Percentiles rank a stretch among this genome's conserved stretches.
These are phyloP conservation scores for Nakazawaea siamensis DNA, from an alignment of 805 yeast species.

Conservation along the genomic window DNA sequence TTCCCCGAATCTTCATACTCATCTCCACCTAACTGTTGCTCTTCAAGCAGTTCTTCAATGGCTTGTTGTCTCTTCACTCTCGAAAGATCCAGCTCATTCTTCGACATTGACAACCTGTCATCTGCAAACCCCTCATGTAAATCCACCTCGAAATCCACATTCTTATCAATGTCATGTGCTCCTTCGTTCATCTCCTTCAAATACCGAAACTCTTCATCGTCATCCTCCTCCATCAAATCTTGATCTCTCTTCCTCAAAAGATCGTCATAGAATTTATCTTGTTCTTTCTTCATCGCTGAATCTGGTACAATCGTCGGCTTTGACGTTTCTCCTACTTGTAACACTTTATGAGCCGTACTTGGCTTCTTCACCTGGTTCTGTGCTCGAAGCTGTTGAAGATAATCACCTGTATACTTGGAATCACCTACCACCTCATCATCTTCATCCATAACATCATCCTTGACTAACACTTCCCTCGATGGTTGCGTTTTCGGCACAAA, in stretches of 20 bases:
- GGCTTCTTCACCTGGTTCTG: too few species aligned
- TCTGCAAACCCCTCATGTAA: constrained; percentile 17
- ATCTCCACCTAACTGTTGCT: constrained; percentile 24
- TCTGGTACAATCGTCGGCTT: constrained; percentile 13
- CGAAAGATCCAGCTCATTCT: constrained; percentile 20
- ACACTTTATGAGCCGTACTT: constrained; percentile 1
- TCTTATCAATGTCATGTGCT: constrained; percentile 8
- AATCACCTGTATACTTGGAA: too few species aligned
- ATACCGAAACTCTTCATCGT: constrained; percentile 12
- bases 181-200: constrained; percentile 3
- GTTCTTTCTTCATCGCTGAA: constrained; percentile 16
- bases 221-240: constrained; percentile 5
- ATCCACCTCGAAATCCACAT: constrained; percentile 14
- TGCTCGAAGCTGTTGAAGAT: too few species aligned
- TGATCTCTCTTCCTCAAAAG: constrained; percentile 4
- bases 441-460: too few species aligned
- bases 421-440: too few species aligned
- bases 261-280: constrained; percentile 11
- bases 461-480: too few species aligned
- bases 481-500: neutral
- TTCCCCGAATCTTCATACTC: constrained; percentile 2
- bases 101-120: constrained; percentile 21
- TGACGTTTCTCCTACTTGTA: neutral
- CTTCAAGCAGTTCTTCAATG: too few species aligned
- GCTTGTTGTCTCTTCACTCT: constrained; percentile 19